phyloP scores from a whole-genome alignment of 345 rosid genomes.

The Populus ilicifolia region DNA sequence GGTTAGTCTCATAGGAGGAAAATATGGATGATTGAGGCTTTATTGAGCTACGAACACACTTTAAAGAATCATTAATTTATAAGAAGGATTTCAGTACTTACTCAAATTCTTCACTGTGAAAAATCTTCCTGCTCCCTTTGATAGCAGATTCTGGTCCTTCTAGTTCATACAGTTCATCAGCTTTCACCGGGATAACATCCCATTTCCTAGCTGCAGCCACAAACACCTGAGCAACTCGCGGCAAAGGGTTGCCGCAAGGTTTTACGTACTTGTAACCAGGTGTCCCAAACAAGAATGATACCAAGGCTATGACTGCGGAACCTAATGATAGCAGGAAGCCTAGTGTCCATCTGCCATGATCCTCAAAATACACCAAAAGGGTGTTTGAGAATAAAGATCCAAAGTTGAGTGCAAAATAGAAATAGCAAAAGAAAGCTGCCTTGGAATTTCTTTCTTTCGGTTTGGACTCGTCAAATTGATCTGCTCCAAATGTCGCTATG shows the following conservation, averaged over 20 bases:
- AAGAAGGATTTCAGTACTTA: slow-evolving; percentile 17
- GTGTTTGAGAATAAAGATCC: slow-evolving; percentile 81
- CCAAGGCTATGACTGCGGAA: slow-evolving; percentile 49
- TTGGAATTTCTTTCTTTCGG: slow-evolving; percentile 35
- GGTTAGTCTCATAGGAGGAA: not conserved
- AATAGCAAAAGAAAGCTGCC: slow-evolving; percentile 63
- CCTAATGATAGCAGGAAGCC: slow-evolving; percentile 63
- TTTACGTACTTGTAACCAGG: slow-evolving; percentile 45
- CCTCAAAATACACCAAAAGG: slow-evolving; percentile 63
- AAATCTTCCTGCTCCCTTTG: slow-evolving; percentile 79
- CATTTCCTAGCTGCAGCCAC: slow-evolving; percentile 51
- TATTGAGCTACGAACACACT: not conserved
- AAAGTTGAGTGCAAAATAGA: slow-evolving; percentile 67
- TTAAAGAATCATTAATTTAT: not conserved
- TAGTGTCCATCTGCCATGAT: slow-evolving; percentile 58
- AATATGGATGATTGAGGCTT: not conserved
- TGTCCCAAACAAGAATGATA: slow-evolving; percentile 37
- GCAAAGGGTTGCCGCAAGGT: slow-evolving; percentile 66
- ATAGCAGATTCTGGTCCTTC: slow-evolving; percentile 67
- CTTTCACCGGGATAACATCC: slow-evolving; percentile 31
- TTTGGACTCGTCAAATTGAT: slow-evolving; percentile 55
- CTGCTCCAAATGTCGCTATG: slow-evolving; percentile 82
- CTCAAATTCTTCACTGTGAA: slow-evolving; percentile 49
- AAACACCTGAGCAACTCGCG: slow-evolving; percentile 71
- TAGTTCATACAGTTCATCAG: slow-evolving; percentile 49